These are phyloP conservation scores for Citrus glauca DNA, from an alignment of 345 rosid species.

Conservation along the genomic window DNA sequence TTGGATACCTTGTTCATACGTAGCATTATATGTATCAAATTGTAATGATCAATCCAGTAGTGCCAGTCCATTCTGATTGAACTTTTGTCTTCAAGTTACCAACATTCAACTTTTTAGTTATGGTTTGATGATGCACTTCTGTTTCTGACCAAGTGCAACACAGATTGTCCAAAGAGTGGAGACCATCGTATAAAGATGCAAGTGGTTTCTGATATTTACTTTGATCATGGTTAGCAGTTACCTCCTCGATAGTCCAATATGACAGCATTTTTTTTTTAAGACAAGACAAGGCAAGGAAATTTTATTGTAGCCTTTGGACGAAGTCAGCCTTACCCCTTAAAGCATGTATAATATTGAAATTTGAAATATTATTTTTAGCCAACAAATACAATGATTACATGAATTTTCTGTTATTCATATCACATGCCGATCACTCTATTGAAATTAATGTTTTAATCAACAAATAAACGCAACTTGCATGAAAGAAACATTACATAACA, in stretches of 20 bases:
- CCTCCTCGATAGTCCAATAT: no score
- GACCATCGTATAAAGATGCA: no score
- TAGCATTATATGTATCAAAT: neutral
- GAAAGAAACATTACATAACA: no score
- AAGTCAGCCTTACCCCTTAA: no score
- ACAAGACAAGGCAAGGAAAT: no score
- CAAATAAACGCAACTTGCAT: neutral
- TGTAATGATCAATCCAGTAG: neutral
- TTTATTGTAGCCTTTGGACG: no score
- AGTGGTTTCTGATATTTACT: no score
- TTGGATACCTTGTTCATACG: neutral
- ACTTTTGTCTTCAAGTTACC: no score
- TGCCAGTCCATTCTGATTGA: neutral
- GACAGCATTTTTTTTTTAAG: no score
- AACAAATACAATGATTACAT: slow-evolving; percentile 19
- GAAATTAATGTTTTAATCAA: no score
- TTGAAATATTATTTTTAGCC: neutral
- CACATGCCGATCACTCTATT: neutral
- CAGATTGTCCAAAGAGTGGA: neutral
- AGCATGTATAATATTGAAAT: neutral
- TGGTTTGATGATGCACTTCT: neutral
- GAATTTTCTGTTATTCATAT: slow-evolving; percentile 1
- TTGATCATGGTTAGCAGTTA: no score
- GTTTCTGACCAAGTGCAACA: neutral
- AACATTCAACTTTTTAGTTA: neutral